Conservation (phyloP, 2,329 filamentous ascomycete genomes). For the Westerdykella ornata region DNA sequence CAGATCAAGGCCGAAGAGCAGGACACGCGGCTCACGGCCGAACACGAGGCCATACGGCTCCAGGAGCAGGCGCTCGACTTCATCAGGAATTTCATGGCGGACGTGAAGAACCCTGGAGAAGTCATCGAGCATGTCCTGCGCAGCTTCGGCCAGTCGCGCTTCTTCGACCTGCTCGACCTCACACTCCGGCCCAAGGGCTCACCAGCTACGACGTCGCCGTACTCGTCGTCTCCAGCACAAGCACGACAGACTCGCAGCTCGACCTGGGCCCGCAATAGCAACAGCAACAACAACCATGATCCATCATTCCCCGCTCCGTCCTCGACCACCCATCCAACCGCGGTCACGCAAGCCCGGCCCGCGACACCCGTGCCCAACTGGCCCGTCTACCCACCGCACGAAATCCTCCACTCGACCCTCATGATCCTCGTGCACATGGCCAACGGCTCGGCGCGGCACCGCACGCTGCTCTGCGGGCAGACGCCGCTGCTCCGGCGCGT, state of each 20-base stretch:
- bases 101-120: conserved; percentile 48
- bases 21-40: conserved; percentile 59
- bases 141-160: conserved; percentile 64
- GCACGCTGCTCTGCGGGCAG: conserved; percentile 61
- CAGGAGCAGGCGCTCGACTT: conserved; percentile 90
- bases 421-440: conserved; percentile 85
- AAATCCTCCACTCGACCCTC: conserved; percentile 70
- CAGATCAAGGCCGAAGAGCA: conserved; percentile 57
- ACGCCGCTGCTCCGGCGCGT: conserved; percentile 67
- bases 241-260: conserved; percentile 6
- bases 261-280: conserved; percentile 14
- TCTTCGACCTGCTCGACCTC: conserved; percentile 73
- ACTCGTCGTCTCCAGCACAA: neutral
- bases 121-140: conserved; percentile 83
- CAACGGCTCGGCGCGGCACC: conserved; percentile 70
- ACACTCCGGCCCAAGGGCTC: conserved; percentile 58
- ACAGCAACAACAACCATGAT: conserved; percentile 58
- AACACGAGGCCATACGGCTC: conserved; percentile 72
- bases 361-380: conserved; percentile 55
- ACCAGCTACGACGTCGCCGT: conserved; percentile 5
- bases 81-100: conserved; percentile 79
- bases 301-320: conserved; percentile 46
- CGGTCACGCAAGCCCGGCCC: too few relatives aligned
- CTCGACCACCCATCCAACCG: conserved; percentile 5
- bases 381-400: conserved; percentile 35